These are phyloP conservation scores for Pythium rishiriense DNA, from an alignment of 352 stramenopile genomes.

Conservation along the genomic window DNA sequence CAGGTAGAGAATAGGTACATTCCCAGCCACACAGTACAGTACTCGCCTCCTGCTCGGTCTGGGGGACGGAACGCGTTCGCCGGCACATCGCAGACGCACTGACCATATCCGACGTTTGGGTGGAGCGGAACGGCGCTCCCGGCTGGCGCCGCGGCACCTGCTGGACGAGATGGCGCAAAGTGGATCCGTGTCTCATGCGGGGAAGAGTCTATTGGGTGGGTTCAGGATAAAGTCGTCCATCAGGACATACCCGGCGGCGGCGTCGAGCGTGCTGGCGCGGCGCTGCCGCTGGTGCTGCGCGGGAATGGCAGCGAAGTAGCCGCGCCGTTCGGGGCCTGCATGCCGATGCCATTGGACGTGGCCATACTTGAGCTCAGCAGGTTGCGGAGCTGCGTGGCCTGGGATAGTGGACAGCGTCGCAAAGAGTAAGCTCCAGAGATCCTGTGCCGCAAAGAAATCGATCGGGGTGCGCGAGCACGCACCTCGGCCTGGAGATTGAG, in stretches of 20 bases:
- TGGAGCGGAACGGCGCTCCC: neutral
- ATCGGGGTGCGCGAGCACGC: neutral
- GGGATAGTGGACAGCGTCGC: too few species aligned
- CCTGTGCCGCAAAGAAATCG: neutral
- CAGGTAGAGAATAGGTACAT: too few species aligned
- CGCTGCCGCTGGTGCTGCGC: neutral
- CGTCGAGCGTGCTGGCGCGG: conserved; percentile 28
- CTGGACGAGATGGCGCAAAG: neutral
- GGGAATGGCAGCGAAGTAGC: neutral
- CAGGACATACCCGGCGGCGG: conserved; percentile 58
- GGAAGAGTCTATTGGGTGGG: conserved; percentile 11
- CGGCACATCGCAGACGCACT: too few species aligned
- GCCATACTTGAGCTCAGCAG: neutral
- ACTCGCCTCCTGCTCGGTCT: too few species aligned
- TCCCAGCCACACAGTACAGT: too few species aligned
- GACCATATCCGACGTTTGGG: neutral
- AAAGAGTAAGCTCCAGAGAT: too few species aligned
- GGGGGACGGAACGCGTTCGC: too few species aligned
- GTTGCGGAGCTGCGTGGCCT: conserved; percentile 26
- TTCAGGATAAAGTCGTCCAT: conserved; percentile 7
- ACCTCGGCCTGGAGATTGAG: conserved; percentile 79
- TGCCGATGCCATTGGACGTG: neutral
- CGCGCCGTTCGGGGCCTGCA: neutral
- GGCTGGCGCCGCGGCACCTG: neutral
- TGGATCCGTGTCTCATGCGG: conserved; percentile 9